These are phyloP conservation scores for Periconia macrospinosa DNA, from an alignment of 2,329 filamentous ascomycete genomes.

Conservation along the genomic window DNA sequence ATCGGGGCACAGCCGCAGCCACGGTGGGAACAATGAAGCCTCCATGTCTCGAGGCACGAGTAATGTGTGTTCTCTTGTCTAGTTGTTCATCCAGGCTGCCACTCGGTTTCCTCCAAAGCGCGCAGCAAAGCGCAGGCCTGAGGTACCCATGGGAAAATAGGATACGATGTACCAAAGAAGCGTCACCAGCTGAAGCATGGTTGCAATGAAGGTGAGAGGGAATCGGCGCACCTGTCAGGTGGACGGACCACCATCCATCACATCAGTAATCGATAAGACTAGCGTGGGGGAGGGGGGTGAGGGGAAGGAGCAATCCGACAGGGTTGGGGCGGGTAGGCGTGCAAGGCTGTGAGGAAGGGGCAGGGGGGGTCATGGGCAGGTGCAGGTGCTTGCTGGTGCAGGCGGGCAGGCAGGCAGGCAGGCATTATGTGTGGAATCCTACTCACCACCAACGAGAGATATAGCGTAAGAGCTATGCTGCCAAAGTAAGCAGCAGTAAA, in stretches of 20 bases:
- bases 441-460: constrained; percentile 90
- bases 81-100: constrained; percentile 75
- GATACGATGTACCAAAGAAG: constrained; percentile 92
- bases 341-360: constrained; percentile 2
- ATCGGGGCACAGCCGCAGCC: not conserved
- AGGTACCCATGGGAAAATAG: constrained; percentile 97
- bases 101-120: constrained; percentile 83
- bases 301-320: constrained; percentile 20
- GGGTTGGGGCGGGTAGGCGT: constrained; percentile 24
- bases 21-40: constrained; percentile 6
- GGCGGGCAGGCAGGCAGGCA: constrained; percentile 12
- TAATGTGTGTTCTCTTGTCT: not conserved
- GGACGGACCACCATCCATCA: constrained; percentile 37
- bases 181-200: constrained; percentile 79
- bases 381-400: constrained; percentile 9
- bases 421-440: not conserved
- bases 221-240: constrained; percentile 68
- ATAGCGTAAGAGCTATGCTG: constrained; percentile 84
- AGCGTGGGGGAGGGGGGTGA: constrained; percentile 28
- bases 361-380: constrained; percentile 17
- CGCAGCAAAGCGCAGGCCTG: constrained; percentile 82
- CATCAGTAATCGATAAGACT: constrained; percentile 33
- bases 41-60: constrained; percentile 8
- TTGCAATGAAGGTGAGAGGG: constrained; percentile 80
- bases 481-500: constrained; percentile 96